Conservation (phyloP, 768 basidiomycete species). For the Hypholoma fasciculare region DNA sequence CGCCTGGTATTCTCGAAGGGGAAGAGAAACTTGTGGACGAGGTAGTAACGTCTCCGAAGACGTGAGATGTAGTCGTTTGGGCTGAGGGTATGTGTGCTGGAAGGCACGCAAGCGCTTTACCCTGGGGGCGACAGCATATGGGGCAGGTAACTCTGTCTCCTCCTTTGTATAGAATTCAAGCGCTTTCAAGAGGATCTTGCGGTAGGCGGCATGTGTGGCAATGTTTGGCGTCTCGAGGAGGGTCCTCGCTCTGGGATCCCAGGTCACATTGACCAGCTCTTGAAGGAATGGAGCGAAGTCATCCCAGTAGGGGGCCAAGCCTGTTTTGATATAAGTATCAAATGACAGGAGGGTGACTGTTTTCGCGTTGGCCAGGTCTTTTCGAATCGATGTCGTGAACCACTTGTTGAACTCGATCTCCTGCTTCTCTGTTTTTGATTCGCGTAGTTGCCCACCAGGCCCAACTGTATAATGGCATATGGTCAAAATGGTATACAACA, state of each 20-base stretch:
- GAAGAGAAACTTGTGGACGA: no score
- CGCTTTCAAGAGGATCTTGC: not conserved
- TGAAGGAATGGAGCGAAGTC: not conserved
- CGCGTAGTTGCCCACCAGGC: not conserved
- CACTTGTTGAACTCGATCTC: not conserved
- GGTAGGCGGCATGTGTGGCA: not conserved
- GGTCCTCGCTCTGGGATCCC: not conserved
- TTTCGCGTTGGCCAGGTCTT: not conserved
- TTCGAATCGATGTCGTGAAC: not conserved
- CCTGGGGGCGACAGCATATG: no score
- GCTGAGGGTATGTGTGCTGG: no score
- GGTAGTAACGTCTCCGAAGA: no score
- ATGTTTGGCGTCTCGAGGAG: not conserved
- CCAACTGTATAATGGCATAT: conserved; percentile 2
- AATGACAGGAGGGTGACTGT: conserved; percentile 1
- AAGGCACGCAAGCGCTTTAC: no score
- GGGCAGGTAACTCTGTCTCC: no score
- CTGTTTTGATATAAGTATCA: not conserved
- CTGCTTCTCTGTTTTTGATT: not conserved
- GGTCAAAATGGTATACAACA: not conserved
- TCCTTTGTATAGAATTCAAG: not conserved
- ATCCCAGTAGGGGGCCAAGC: not conserved
- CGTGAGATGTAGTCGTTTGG: no score
- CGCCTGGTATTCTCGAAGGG: no score
- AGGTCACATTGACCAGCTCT: not conserved